These are phyloP conservation scores for Ophiostoma tasmaniense DNA, from an alignment of 2,329 filamentous ascomycete species.

Conservation along the genomic window DNA sequence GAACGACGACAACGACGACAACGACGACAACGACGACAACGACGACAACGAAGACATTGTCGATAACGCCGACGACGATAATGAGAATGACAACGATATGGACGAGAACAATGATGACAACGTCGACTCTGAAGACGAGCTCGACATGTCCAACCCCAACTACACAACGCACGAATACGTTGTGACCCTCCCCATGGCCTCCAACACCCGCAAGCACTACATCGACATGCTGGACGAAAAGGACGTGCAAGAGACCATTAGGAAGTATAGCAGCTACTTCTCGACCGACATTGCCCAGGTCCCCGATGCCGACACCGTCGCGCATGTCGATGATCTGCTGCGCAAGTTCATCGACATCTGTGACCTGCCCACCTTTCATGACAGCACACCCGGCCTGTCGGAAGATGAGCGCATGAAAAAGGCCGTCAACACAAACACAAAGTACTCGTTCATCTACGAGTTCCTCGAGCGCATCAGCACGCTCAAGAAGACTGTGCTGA, in stretches of 20 bases:
- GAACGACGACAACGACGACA: too few relatives aligned
- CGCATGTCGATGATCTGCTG: conserved; percentile 45
- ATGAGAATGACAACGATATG: background rate
- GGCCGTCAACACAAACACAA: conserved; percentile 48
- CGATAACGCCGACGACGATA: background rate
- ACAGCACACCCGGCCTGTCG: conserved; percentile 37
- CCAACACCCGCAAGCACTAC: conserved; percentile 45
- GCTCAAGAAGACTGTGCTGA: conserved; percentile 40
- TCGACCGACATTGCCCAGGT: conserved; percentile 31
- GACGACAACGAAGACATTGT: conserved; percentile 3
- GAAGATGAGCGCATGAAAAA: conserved; percentile 42
- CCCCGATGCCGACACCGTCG: conserved; percentile 34
- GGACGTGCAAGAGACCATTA: conserved; percentile 36
- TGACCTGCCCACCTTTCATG: conserved; percentile 46
- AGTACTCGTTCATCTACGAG: conserved; percentile 52
- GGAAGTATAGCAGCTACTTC: conserved; percentile 38
- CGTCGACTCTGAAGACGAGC: conserved; percentile 8
- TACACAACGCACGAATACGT: conserved; percentile 34
- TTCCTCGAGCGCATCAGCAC: conserved; percentile 39
- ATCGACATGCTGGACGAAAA: conserved; percentile 39
- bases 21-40: background rate
- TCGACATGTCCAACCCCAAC: conserved; percentile 7
- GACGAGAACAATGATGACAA: background rate
- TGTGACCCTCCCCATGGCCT: conserved; percentile 49
- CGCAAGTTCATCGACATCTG: conserved; percentile 44